Evolutionary conservation across 768 basidiomycete genomes (phyloP), one percentile per base, ranked within the genome.

Genomic region (Naganishia kalamii): DNA sequence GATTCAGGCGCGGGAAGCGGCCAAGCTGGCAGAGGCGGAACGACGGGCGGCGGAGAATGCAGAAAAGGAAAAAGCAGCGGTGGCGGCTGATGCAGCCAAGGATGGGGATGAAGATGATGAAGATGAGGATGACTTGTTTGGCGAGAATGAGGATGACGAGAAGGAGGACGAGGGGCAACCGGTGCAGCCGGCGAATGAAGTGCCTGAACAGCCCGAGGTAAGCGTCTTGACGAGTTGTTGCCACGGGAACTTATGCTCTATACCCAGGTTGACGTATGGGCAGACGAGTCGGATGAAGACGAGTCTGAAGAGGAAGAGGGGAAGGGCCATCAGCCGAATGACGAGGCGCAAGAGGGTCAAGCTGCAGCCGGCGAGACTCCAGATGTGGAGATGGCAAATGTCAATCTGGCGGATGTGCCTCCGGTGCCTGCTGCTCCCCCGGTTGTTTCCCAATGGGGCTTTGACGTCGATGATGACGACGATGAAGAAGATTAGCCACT

Each of bases 1-100:
- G 30, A 41, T 64, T 11, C 50, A 64, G 52, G 63, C 63, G 4
- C 54, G 57, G 30, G 63, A 64, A n/a, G 40, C 50, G 30, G 63
- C 63, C 10, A 41, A 52, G 23, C 27, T 52, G 10, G 27, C 43
- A 23, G 47, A 40, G n/a, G 54, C 54, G 8, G 54, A 57, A 40
- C 54, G 54, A n/a, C 54, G 54, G 23, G 54, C 54, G 25, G 43
- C 44, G 8, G 60, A 61, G 35, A 48, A 48, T 48, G 50, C 40
- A 19, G 37, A 33, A 30, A 52, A 64, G 40, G 47, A 54, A 29
- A 52, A 64, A 35, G 60, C 44, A 6, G 47, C 44, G 2, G 47
- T 21, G 7, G 63, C 35, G 10, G 62, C 44, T 12, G 62, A 63
- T 41, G 63, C 50, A 19, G 50, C 50, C 29, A 52, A 64, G 50